Evolutionary conservation across 2,329 filamentous ascomycete genomes (phyloP).

Genomic region (Stromatinia cepivora): DNA sequence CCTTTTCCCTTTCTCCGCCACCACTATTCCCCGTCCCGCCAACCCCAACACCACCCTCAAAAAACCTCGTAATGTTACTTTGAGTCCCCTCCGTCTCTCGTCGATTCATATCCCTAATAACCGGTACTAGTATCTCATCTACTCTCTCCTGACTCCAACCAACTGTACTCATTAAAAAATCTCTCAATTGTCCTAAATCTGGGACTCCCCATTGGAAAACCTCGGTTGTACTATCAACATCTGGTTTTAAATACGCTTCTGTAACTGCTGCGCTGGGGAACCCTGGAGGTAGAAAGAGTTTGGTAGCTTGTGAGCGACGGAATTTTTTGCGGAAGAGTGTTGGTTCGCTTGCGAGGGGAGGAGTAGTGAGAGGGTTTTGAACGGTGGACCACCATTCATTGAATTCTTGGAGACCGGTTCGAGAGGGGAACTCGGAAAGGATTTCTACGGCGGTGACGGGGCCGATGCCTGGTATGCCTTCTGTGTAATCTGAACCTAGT

Average conservation of each 20-base stretch:
- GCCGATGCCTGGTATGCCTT: constrained; percentile 85
- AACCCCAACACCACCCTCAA: constrained; percentile 70
- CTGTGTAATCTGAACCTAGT: constrained; percentile 91
- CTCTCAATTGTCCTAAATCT: constrained; percentile 79
- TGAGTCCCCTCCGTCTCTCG: constrained; percentile 89
- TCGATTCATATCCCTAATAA: constrained; percentile 92
- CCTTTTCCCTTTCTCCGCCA: constrained; percentile 54
- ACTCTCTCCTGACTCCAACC: constrained; percentile 91
- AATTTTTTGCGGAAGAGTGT: constrained; percentile 81
- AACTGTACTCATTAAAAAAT: constrained; percentile 86
- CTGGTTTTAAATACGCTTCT: constrained; percentile 80
- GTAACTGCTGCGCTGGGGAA: constrained; percentile 81
- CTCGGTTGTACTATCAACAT: constrained; percentile 78
- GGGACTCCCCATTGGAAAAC: constrained; percentile 94
- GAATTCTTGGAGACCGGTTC: constrained; percentile 67
- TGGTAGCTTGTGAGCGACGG: constrained; percentile 72
- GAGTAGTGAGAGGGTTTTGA: constrained; percentile 60
- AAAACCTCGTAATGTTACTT: constrained; percentile 92
- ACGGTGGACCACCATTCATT: constrained; percentile 83
- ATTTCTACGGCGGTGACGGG: constrained; percentile 95
- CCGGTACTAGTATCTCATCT: constrained; percentile 92
- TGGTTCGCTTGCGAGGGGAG: constrained; percentile 58
- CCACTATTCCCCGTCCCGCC: constrained; percentile 61
- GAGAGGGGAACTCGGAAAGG: constrained; percentile 75
- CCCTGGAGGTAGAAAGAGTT: constrained; percentile 77